Evolutionary conservation across 2,329 filamentous ascomycete species (phyloP), one percentile per base, ranked within the genome.

Genomic region (Aspergillus melleus): DNA sequence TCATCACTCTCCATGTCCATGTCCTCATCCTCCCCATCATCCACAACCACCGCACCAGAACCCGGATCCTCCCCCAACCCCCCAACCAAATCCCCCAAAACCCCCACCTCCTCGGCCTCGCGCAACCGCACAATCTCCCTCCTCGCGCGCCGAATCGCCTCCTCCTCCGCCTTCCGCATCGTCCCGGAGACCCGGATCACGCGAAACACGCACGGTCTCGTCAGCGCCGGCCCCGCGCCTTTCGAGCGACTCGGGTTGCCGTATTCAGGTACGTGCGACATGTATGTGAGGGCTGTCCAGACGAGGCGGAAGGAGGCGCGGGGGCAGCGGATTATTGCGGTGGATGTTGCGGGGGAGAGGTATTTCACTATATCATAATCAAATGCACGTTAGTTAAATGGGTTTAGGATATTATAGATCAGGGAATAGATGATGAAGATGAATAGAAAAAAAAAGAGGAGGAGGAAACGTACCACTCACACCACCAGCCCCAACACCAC

Each of bases 111-210:
- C 70, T 77, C 78, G 50, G 75, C 80, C 29, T 83, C 84, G 70
- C 84, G 85, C 55, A 89, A 87, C 30, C 86, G 84, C 49, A 90
- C 79, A 61, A 96, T 88, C 58, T 92, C 84, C 58, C 83, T 81
- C 66, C 90, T 88, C 47, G 92, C 91, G 61, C 91, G 83, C 4
- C 88, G 84, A 68, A 98, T 90, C 39, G 92, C 92, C 75, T 96
- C 93, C 72, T 96, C 88, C 76, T 98, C 93, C 2, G 88, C 89
- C 76, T 96, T 96, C 67, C 88, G 89, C 70, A 99, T 96, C 3
- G 95, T 99, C 16, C 94, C 95, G 65, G 91, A 95, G 14, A 97
- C 91, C 62, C 91, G 85, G 6, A 96, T 86, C 14, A 99, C 92
- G 50, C 89, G 87, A 63, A 96, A 90, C 1, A 94, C 88, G 69